Percentiles rank a stretch among this genome's conserved stretches.
phyloP scores from a whole-genome alignment of 2,329 filamentous ascomycete genomes.

The Phaeoacremonium minimum region DNA sequence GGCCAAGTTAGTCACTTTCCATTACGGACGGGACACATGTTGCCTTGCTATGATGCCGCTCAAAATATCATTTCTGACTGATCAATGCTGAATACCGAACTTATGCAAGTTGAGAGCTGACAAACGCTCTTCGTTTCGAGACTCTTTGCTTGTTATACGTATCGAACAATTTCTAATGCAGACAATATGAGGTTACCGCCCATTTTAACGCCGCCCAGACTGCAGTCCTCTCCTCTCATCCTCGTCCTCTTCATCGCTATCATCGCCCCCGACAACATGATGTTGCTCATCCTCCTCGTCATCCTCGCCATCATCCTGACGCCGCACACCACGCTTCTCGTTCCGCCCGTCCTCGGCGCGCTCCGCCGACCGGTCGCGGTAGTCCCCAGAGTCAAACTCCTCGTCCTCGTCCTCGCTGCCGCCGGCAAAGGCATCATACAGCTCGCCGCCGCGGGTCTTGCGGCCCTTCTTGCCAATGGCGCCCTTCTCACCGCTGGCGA shows the following conservation, averaged over 20 bases:
- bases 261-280: slow-evolving; percentile 48
- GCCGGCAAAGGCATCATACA: slow-evolving; percentile 96
- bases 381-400: slow-evolving; percentile 38
- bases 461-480: slow-evolving; percentile 36
- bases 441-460: slow-evolving; percentile 70
- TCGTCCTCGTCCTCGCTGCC: slow-evolving; percentile 77
- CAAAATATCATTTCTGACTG: too few species aligned
- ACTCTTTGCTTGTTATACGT: too few species aligned
- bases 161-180: too few species aligned
- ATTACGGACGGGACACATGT: too few species aligned
- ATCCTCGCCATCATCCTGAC: slow-evolving; percentile 15
- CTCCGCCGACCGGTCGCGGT: slow-evolving; percentile 19
- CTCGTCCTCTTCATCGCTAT: slow-evolving; percentile 34
- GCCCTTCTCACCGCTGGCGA: slow-evolving; percentile 40
- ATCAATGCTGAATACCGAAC: too few species aligned
- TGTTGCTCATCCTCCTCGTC: slow-evolving; percentile 32
- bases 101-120: too few species aligned
- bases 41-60: too few species aligned
- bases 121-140: too few species aligned
- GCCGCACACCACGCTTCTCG: slow-evolving; percentile 18
- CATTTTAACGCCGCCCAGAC: slow-evolving; percentile 10
- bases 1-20: too few species aligned
- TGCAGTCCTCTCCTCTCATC: slow-evolving; percentile 17
- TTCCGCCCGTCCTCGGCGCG: slow-evolving; percentile 7
- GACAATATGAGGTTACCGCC: too few species aligned